These are phyloP conservation scores for Pseudocercospora musae DNA, from an alignment of 2,329 filamentous ascomycete species.

Conservation along the genomic window DNA sequence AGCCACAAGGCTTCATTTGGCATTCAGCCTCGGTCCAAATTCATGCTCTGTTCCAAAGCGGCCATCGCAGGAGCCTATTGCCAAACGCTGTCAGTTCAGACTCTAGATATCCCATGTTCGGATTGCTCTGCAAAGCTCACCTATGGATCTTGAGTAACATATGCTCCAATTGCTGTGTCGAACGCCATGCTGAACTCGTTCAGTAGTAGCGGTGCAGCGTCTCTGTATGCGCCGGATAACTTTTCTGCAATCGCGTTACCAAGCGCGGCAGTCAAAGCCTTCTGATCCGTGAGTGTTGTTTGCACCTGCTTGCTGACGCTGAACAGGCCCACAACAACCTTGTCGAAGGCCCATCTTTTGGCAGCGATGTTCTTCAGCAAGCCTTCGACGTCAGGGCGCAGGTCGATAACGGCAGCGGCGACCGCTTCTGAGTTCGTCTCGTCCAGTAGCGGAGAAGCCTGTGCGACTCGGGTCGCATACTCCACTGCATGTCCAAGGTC, in stretches of 20 bases:
- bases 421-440: background rate
- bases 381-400: constrained; percentile 2
- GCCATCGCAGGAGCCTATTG: background rate
- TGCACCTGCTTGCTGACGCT: background rate
- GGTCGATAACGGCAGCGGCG: background rate
- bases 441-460: background rate
- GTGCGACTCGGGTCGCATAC: background rate
- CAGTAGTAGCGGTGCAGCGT: constrained; percentile 3
- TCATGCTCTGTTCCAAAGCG: background rate
- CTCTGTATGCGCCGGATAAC: background rate
- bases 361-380: background rate
- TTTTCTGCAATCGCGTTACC: constrained; percentile 1
- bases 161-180: constrained; percentile 6
- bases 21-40: background rate
- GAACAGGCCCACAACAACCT: constrained; percentile 1
- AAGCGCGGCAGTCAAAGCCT: constrained; percentile 4
- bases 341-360: background rate
- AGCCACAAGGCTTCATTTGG: background rate
- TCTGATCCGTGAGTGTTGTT: constrained; percentile 1
- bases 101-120: background rate
- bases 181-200: constrained; percentile 1
- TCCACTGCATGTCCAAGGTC: background rate
- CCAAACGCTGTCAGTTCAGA: background rate
- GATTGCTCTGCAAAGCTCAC: background rate
- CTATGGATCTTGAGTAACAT: background rate